Conservation (phyloP, 2,329 filamentous ascomycete genomes). For the Rhytidhysteron rufulum region DNA sequence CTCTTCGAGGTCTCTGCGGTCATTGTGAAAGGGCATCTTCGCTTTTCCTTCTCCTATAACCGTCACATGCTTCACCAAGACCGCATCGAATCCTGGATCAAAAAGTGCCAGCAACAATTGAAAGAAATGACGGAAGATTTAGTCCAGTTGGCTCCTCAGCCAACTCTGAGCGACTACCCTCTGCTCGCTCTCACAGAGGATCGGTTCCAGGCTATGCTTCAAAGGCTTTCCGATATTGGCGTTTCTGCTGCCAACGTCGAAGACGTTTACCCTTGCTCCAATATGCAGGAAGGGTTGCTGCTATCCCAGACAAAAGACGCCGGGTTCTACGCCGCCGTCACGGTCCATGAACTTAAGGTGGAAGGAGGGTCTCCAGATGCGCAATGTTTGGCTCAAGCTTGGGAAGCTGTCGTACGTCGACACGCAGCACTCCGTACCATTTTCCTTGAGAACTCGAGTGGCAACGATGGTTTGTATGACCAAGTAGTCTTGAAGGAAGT, state of each 20-base stretch:
- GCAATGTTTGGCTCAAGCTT: constrained; percentile 19
- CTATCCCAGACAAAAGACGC: constrained; percentile 28
- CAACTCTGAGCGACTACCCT: constrained; percentile 44
- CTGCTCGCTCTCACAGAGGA: constrained; percentile 44
- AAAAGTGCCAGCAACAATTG: constrained; percentile 33
- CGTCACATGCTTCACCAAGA: constrained; percentile 45
- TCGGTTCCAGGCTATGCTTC: constrained; percentile 36
- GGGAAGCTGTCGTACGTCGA: constrained; percentile 23
- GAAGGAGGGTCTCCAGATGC: constrained; percentile 10
- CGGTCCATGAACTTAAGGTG: constrained; percentile 22
- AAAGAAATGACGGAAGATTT: constrained; percentile 24
- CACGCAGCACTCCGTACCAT: constrained; percentile 29
- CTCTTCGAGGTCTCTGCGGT: constrained; percentile 53
- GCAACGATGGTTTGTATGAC: constrained; percentile 27
- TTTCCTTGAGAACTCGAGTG: constrained; percentile 27
- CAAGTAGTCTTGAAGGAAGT: constrained; percentile 27
- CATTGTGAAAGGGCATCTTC: constrained; percentile 43
- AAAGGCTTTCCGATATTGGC: constrained; percentile 37
- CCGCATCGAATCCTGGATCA: constrained; percentile 42
- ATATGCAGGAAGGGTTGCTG: constrained; percentile 30
- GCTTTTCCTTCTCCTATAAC: constrained; percentile 51
- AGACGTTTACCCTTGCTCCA: constrained; percentile 34
- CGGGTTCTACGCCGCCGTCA: constrained; percentile 29
- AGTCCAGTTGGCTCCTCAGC: constrained; percentile 19
- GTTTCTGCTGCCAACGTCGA: constrained; percentile 37